A percentile compares a stretch with the other conserved stretches of the same genome.
These are phyloP conservation scores for Apiotrichum montevideense DNA, from an alignment of 1,284 basidiomycete species.

Conservation along the genomic window DNA sequence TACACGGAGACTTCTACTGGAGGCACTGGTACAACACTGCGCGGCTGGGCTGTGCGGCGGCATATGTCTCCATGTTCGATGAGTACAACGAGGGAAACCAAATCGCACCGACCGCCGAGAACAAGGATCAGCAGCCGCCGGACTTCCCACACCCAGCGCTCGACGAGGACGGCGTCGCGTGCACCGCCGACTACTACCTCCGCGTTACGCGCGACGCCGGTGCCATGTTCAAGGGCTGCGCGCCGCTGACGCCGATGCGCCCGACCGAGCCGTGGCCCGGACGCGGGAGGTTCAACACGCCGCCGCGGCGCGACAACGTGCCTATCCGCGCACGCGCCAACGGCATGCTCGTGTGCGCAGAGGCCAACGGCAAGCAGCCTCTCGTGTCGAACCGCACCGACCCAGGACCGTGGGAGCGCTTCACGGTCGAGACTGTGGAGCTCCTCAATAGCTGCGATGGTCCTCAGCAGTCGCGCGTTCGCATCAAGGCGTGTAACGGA, in stretches of 20 bases:
- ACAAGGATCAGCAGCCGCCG: conserved; percentile 7
- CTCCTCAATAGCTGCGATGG: not conserved
- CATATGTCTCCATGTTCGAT: conserved; percentile 20
- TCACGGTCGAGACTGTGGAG: not conserved
- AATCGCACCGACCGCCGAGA: conserved; percentile 19
- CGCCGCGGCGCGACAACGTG: not conserved
- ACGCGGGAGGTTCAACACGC: conserved; percentile 2
- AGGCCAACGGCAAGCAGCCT: conserved; percentile 3
- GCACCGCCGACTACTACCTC: conserved; percentile 21
- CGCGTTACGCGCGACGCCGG: conserved; percentile 14
- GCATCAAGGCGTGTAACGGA: conserved; percentile 7
- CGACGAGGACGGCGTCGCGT: conserved; percentile 17
- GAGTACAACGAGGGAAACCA: conserved; percentile 22
- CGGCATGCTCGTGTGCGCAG: conserved; percentile 11
- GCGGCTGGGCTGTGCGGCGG: conserved; percentile 2
- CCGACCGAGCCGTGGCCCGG: conserved; percentile 18
- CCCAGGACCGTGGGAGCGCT: conserved; percentile 7
- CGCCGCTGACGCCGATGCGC: not conserved
- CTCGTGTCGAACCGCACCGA: conserved; percentile 5
- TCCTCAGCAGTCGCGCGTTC: not conserved
- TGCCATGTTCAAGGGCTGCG: conserved; percentile 12
- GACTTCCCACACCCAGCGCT: conserved; percentile 13
- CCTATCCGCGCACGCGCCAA: conserved; percentile 6
- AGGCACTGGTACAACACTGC: conserved; percentile 14
- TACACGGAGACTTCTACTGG: conserved; percentile 21